Evolutionary conservation across 176 grass and related monocot species (phyloP).

Genomic region (Ananas comosus): DNA sequence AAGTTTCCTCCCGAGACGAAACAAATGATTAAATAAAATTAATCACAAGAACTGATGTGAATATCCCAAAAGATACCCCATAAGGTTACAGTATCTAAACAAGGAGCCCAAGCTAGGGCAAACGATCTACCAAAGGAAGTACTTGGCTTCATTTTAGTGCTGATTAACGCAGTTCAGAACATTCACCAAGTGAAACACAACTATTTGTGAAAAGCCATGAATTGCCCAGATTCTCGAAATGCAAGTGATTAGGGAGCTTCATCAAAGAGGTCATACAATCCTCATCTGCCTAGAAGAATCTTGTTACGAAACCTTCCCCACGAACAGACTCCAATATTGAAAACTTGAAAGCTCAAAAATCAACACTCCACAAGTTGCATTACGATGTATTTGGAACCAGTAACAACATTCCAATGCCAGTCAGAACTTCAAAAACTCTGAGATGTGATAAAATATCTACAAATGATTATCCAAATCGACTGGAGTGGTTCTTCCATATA

Average conservation of each 20-base stretch:
- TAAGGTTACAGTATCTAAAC: slow-evolving; percentile 8
- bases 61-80: background rate
- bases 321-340: background rate
- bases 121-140: slow-evolving; percentile 26
- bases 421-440: background rate
- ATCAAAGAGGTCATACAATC: background rate
- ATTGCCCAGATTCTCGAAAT: background rate
- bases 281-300: background rate
- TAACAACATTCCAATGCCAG: background rate
- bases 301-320: background rate
- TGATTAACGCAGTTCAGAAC: background rate
- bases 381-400: background rate
- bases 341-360: background rate
- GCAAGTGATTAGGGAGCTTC: background rate
- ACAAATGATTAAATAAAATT: background rate
- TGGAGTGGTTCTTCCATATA: slow-evolving; percentile 14
- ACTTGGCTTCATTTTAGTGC: slow-evolving; percentile 22
- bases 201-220: background rate
- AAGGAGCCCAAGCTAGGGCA: background rate
- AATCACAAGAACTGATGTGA: slow-evolving; percentile 36
- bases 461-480: slow-evolving; percentile 9
- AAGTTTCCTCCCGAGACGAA: background rate
- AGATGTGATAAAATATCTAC: background rate
- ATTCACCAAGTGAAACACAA: no score
- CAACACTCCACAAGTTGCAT: background rate